Conservation (phyloP, 2,329 filamentous ascomycete species). For the Piedraia hortae region DNA sequence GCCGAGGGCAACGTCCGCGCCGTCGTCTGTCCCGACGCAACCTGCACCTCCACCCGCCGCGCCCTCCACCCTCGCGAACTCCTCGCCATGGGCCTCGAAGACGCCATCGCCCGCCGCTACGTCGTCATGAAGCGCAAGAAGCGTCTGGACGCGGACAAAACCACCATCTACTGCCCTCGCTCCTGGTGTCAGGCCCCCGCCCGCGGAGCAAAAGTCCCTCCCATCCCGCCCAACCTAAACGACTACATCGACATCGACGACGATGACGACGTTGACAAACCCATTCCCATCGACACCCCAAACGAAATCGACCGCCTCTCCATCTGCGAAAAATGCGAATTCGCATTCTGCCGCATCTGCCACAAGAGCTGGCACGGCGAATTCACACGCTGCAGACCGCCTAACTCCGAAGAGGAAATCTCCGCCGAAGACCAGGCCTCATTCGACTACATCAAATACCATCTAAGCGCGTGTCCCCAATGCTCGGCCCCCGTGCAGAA, state of each 20-base stretch:
- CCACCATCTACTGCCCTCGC: slow-evolving; percentile 75
- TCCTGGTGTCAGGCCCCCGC: slow-evolving; percentile 82
- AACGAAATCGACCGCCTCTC: slow-evolving; percentile 33
- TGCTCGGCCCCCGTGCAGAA: slow-evolving; percentile 71
- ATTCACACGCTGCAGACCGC: slow-evolving; percentile 41
- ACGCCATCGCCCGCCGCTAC: slow-evolving; percentile 56
- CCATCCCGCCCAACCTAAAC: slow-evolving; percentile 16
- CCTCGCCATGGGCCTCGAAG: slow-evolving; percentile 21
- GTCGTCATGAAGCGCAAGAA: slow-evolving; percentile 78
- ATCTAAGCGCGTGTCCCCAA: slow-evolving; percentile 73
- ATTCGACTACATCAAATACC: slow-evolving; percentile 50
- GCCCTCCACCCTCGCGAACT: slow-evolving; percentile 63
- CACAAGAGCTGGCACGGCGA: slow-evolving; percentile 80
- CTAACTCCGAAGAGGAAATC: slow-evolving; percentile 39
- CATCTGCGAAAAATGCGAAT: slow-evolving; percentile 67
- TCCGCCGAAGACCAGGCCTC: slow-evolving; percentile 67
- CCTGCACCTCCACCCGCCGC: slow-evolving; percentile 46
- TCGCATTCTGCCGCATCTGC: slow-evolving; percentile 64
- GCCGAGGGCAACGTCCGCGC: slow-evolving; percentile 53
- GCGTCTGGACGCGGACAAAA: slow-evolving; percentile 71
- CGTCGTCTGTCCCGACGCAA: slow-evolving; percentile 54
- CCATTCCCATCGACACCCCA: slow-evolving; percentile 4
- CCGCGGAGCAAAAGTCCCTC: slow-evolving; percentile 24
- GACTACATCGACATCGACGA: slow-evolving; percentile 14
- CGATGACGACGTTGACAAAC: slow-evolving; percentile 6